A percentile compares a stretch with the other conserved stretches of the same genome.
phyloP scores from a whole-genome alignment of 306 rosid species.

The Quercus wislizeni region DNA sequence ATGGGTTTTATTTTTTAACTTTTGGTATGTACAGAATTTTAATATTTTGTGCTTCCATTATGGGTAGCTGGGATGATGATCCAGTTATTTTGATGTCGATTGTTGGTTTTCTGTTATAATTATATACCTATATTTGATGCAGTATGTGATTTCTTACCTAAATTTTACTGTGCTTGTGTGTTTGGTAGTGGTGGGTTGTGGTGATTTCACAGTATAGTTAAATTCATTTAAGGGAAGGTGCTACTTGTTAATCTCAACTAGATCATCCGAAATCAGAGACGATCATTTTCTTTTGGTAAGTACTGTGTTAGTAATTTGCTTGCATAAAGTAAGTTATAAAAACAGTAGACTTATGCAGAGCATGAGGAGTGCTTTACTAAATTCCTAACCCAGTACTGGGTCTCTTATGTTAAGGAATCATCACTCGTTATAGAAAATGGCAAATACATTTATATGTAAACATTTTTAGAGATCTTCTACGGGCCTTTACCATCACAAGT shows the following conservation, averaged over 20 bases:
- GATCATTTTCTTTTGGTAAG: background rate
- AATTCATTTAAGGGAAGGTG: background rate
- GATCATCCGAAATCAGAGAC: background rate
- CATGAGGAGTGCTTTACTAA: background rate
- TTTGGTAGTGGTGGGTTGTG: slow-evolving; percentile 5
- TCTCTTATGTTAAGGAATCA: background rate
- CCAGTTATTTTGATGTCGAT: background rate
- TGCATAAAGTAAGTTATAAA: background rate
- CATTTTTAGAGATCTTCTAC: background rate
- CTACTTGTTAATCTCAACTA: background rate
- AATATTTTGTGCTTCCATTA: background rate
- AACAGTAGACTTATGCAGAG: background rate
- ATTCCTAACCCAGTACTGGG: background rate
- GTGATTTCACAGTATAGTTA: background rate
- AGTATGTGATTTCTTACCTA: background rate
- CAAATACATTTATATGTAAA: background rate
- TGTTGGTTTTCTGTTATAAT: background rate
- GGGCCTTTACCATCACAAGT: background rate
- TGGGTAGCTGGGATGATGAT: background rate
- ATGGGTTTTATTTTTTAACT: background rate
- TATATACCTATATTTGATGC: background rate
- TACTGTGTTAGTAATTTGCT: background rate
- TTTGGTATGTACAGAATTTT: background rate
- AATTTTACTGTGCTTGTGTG: background rate
- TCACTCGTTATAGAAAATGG: background rate